Percentiles rank a stretch among this genome's conserved stretches.
Conservation (phyloP, 805 yeast genomes). For the Candida alai region DNA sequence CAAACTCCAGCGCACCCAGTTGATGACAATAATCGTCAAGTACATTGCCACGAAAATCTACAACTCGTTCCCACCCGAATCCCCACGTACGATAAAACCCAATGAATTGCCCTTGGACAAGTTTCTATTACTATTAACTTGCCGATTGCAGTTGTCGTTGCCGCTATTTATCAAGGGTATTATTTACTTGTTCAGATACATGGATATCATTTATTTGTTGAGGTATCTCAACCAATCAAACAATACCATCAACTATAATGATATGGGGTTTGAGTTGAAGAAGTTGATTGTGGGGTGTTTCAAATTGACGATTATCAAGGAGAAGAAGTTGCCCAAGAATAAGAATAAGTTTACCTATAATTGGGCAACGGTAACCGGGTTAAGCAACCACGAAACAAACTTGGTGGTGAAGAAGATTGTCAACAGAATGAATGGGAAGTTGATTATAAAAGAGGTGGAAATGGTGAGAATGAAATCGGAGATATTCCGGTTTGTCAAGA, state of each 20-base stretch:
- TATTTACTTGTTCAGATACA: constrained; percentile 42
- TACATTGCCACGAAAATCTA: constrained; percentile 41
- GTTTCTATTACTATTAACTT: constrained; percentile 34
- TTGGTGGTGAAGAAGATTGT: constrained; percentile 32
- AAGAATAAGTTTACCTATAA: constrained; percentile 14
- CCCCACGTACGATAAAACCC: constrained; percentile 18
- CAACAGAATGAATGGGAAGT: constrained; percentile 38
- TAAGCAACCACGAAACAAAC: constrained; percentile 32
- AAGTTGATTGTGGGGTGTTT: constrained; percentile 41
- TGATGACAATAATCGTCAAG: constrained; percentile 41
- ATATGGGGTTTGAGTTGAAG: constrained; percentile 40
- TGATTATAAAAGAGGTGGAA: constrained; percentile 35
- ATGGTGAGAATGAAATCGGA: constrained; percentile 34
- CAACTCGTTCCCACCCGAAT: constrained; percentile 41
- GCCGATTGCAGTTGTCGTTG: constrained; percentile 33
- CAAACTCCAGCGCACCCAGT: constrained; percentile 29
- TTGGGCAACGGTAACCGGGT: constrained; percentile 37
- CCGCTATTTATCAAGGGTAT: constrained; percentile 38
- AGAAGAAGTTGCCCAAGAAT: constrained; percentile 14
- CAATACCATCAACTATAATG: constrained; percentile 40
- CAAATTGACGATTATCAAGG: constrained; percentile 34
- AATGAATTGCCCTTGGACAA: constrained; percentile 37
- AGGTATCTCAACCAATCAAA: constrained; percentile 44
- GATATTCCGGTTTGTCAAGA: constrained; percentile 39
- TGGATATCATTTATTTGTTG: constrained; percentile 43